Conservation (phyloP, 2,329 filamentous ascomycete genomes). For the Neofusicoccum kwambonambiense region DNA sequence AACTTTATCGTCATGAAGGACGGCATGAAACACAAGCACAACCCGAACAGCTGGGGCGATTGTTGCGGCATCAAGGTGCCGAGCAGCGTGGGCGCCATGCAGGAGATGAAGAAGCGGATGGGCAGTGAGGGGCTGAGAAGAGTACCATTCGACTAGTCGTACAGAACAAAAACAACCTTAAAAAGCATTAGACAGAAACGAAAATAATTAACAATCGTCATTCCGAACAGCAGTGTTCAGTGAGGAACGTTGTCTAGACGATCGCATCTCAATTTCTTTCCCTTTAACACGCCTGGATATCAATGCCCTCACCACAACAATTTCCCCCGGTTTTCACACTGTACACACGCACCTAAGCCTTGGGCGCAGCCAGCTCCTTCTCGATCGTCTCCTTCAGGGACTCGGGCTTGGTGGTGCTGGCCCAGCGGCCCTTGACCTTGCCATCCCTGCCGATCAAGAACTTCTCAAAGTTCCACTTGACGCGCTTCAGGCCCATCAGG, state of each 20-base stretch:
- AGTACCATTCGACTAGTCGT: constrained; percentile 72
- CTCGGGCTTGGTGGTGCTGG: constrained; percentile 84
- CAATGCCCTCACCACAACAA: background rate
- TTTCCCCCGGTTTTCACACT: background rate
- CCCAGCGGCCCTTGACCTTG: constrained; percentile 81
- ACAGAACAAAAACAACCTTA: background rate
- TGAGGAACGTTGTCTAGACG: background rate
- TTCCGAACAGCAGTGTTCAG: background rate
- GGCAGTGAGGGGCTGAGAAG: constrained; percentile 64
- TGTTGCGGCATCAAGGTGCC: constrained; percentile 98
- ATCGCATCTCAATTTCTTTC: background rate
- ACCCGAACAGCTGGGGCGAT: constrained; percentile 75
- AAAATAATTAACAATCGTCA: background rate
- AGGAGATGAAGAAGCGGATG: constrained; percentile 77
- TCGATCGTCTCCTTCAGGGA: constrained; percentile 71
- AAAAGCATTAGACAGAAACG: background rate
- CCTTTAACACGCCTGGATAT: constrained; percentile 7
- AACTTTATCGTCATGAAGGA: constrained; percentile 62
- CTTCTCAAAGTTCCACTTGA: constrained; percentile 99
- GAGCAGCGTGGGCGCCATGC: constrained; percentile 85
- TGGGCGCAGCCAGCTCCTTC: constrained; percentile 58
- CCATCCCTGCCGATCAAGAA: constrained; percentile 87
- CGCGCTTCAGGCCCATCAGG: constrained; percentile 78
- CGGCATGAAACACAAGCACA: constrained; percentile 69
- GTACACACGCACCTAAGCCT: background rate